phyloP scores from a whole-genome alignment of 2,329 filamentous ascomycete species.

The Ophiocordyceps camponoti-saundersi region DNA sequence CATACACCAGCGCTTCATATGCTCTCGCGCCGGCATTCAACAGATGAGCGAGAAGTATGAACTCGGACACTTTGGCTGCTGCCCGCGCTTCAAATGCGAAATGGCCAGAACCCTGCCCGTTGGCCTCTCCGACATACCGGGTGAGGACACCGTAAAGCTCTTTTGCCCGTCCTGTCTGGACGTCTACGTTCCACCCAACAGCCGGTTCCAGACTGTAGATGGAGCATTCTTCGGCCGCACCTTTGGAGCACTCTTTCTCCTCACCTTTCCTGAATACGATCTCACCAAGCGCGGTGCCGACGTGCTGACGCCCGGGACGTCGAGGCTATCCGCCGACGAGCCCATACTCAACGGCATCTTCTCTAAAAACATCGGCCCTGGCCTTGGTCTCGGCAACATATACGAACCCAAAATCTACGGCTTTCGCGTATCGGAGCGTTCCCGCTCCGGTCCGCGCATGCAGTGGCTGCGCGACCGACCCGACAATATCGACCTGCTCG shows the following conservation, averaged over 20 bases:
- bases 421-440: slow-evolving; percentile 82
- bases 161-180: slow-evolving; percentile 96
- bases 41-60: slow-evolving; percentile 99
- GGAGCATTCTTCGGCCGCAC: slow-evolving; percentile 97
- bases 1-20: slow-evolving; percentile 98
- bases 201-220: slow-evolving; percentile 90
- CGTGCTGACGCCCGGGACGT: slow-evolving; percentile 24
- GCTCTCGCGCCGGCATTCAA: slow-evolving; percentile 86
- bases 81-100: slow-evolving; percentile 86
- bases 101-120: slow-evolving; percentile 83
- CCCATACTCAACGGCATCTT: slow-evolving; percentile 69
- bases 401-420: slow-evolving; percentile 96
- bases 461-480: slow-evolving; percentile 87
- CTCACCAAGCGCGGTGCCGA: slow-evolving; percentile 55
- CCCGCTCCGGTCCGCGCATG: slow-evolving; percentile 84
- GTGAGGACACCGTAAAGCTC: slow-evolving; percentile 93
- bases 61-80: slow-evolving; percentile 85
- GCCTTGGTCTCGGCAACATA: slow-evolving; percentile 64
- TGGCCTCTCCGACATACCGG: slow-evolving; percentile 83
- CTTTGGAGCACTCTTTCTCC: slow-evolving; percentile 91
- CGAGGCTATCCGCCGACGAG: slow-evolving; percentile 23
- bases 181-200: slow-evolving; percentile 94
- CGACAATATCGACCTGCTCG: slow-evolving; percentile 60
- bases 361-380: slow-evolving; percentile 73
- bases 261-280: slow-evolving; percentile 95